Base-by-base conservation (phyloP, 2,329 filamentous ascomycete species). In the Botrytis hyacinthi region DNA sequence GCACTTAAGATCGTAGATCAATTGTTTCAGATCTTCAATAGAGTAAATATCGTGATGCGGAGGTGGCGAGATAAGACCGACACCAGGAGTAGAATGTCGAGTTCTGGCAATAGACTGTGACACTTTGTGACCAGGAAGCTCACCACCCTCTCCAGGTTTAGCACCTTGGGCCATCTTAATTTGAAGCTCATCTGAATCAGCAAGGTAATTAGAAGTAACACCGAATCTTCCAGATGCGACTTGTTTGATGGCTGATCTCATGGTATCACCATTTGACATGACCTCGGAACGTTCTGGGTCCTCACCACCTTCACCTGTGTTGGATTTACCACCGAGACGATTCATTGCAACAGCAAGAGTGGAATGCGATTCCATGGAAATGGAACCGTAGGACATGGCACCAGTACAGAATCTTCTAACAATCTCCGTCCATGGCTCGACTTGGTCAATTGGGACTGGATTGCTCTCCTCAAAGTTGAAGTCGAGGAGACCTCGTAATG, bases 101-200 rank as follows among this genome's bases (percentile, higher is more conserved):
- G 95, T 98, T 79, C 93, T 92, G 73, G 94, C 95, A 83, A 98
- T 98, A 10, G 94, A 93, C 80, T 93, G 93, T 75, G 95, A 96
- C 42, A 98, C 95, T 85, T 98, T 98, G 87, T 98, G 94, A 59
- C 95, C 95, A 68, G 95, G 95, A 81, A 98, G 89, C 84, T 98
- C 95, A 88, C 95, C 95, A 86, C 95, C 95, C 84, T 98, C 95
- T 84, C 95, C 95, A 73, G 95, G 95, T 88, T 98, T 98, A 76
- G 95, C 95, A 82, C 95, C 95, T 84, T 98, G 95, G 16, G 95
- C 95, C 95, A 98, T 98, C 89, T 98, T 98, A 85, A 98, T 98
- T 83, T 98, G 95, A 63, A 98, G 87, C 84, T 98, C 95, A 80
- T 98, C 95, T 29, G 95, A 93, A 82, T 98, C 95, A 68, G 95